Percentiles rank a stretch among this genome's conserved stretches.
Conservation (phyloP, 1,139 yeast species). For the Geotrichum cucujoidarum region DNA sequence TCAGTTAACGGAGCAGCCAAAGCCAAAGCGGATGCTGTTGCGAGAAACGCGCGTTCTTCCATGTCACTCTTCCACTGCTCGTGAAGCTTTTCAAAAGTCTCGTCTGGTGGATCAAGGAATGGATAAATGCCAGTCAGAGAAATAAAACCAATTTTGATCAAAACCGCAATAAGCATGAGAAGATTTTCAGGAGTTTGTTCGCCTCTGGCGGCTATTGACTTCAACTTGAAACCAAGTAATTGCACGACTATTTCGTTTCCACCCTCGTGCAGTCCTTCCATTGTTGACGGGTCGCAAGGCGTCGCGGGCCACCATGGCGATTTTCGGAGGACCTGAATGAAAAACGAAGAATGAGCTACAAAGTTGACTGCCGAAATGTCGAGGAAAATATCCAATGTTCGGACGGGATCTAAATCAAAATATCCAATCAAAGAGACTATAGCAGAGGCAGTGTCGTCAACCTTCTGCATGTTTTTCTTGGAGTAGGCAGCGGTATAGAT, state of each 20-base stretch:
- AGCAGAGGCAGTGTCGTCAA: slow-evolving; percentile 47
- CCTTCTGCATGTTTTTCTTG: slow-evolving; percentile 42
- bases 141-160: slow-evolving; percentile 66
- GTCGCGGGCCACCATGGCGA: slow-evolving; percentile 65
- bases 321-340: slow-evolving; percentile 45
- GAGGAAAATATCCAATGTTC: slow-evolving; percentile 59
- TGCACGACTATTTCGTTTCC: slow-evolving; percentile 61
- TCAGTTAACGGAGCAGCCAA: slow-evolving; percentile 78
- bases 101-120: slow-evolving; percentile 47
- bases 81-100: slow-evolving; percentile 43
- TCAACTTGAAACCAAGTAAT: slow-evolving; percentile 54
- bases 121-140: slow-evolving; percentile 60
- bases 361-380: slow-evolving; percentile 48
- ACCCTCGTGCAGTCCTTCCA: slow-evolving; percentile 42
- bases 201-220: slow-evolving; percentile 33
- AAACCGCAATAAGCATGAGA: slow-evolving; percentile 46
- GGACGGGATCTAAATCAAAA: slow-evolving; percentile 69
- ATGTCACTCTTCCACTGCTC: slow-evolving; percentile 47
- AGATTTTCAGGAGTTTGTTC: slow-evolving; percentile 45
- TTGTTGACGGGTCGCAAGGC: slow-evolving; percentile 37
- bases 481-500: slow-evolving; percentile 43
- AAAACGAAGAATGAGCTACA: slow-evolving; percentile 44
- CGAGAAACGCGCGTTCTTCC: slow-evolving; percentile 58
- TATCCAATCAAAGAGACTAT: slow-evolving; percentile 66
- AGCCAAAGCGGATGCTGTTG: slow-evolving; percentile 77